A percentile compares a stretch with the other conserved stretches of the same genome.
Evolutionary conservation across 495 filamentous ascomycete species (phyloP).

Genomic region (Aspergillus hancockii): DNA sequence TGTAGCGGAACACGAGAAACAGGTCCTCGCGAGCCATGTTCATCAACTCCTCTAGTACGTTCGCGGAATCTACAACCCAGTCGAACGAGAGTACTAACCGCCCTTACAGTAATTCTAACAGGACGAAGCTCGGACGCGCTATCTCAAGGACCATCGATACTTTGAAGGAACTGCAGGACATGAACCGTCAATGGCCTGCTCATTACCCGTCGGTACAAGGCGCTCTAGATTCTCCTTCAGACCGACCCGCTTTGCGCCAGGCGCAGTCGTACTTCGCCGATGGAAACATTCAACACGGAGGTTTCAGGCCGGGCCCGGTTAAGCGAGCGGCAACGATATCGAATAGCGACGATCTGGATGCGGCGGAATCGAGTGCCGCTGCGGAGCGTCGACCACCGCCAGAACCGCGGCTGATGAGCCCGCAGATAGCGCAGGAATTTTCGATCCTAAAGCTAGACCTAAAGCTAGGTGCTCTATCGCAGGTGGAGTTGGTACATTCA

Average conservation of each 20-base stretch:
- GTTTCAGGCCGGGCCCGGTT: slow-evolving; percentile 51
- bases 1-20: slow-evolving; percentile 59
- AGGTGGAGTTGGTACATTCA: slow-evolving; percentile 94
- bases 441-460: slow-evolving; percentile 92
- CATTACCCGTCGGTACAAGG: slow-evolving; percentile 88
- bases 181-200: slow-evolving; percentile 89
- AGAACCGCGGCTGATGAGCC: slow-evolving; percentile 80
- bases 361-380: slow-evolving; percentile 70
- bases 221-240: slow-evolving; percentile 44
- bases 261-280: slow-evolving; percentile 46
- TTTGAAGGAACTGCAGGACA: slow-evolving; percentile 76
- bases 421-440: slow-evolving; percentile 93
- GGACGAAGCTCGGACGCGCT: slow-evolving; percentile 77
- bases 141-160: slow-evolving; percentile 84
- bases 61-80: slow-evolving; percentile 25
- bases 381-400: slow-evolving; percentile 56
- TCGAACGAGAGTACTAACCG: slow-evolving; percentile 21
- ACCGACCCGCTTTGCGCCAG: slow-evolving; percentile 52
- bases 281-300: slow-evolving; percentile 33
- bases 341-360: slow-evolving; percentile 58
- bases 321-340: slow-evolving; percentile 73
- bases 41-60: slow-evolving; percentile 69
- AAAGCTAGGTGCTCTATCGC: slow-evolving; percentile 82
- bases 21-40: slow-evolving; percentile 66
- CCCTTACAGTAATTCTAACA: slow-evolving; percentile 80